Conservation (phyloP, 768 basidiomycete species). For the Termitomyces sp. region DNA sequence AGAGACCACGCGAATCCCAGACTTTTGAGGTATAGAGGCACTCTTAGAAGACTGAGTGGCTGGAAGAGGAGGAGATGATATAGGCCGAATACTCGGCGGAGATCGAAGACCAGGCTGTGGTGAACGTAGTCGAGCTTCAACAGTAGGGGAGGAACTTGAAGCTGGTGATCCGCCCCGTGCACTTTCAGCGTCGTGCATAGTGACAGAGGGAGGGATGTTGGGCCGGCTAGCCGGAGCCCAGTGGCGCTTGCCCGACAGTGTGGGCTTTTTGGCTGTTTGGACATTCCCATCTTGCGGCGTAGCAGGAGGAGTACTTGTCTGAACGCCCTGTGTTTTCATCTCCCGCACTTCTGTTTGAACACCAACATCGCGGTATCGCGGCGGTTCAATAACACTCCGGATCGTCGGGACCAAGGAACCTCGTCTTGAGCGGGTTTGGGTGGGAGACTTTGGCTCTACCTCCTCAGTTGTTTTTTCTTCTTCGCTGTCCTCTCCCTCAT, state of each 20-base stretch:
- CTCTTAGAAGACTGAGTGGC: conserved; percentile 22
- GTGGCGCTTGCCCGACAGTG: conserved; percentile 20
- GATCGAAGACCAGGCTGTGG: conserved; percentile 1
- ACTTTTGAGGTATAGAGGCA: conserved; percentile 12
- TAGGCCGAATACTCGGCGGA: conserved; percentile 10
- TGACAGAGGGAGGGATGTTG: conserved; percentile 18
- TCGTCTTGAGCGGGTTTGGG: conserved; percentile 27
- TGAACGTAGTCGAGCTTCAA: conserved; percentile 4
- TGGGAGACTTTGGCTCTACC: conserved; percentile 31
- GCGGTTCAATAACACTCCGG: conserved; percentile 34
- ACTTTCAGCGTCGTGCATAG: conserved; percentile 15
- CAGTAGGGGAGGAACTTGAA: conserved; percentile 15
- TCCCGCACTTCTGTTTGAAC: conserved; percentile 66
- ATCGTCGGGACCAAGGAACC: conserved; percentile 32
- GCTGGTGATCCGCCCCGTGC: conserved; percentile 14
- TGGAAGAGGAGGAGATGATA: conserved; percentile 2
- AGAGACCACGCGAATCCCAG: conserved; percentile 9
- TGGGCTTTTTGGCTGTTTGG: conserved; percentile 11
- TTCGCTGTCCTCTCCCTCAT: conserved; percentile 55
- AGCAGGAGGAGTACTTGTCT: conserved; percentile 39
- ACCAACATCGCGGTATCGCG: conserved; percentile 60
- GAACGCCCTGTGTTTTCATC: conserved; percentile 53
- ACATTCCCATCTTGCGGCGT: conserved; percentile 9
- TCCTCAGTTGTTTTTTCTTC: conserved; percentile 32
- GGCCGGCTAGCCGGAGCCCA: conserved; percentile 25